Percentiles rank a stretch among this genome's conserved stretches.
phyloP scores from a whole-genome alignment of 306 rosid species.

The Prunus mume region DNA sequence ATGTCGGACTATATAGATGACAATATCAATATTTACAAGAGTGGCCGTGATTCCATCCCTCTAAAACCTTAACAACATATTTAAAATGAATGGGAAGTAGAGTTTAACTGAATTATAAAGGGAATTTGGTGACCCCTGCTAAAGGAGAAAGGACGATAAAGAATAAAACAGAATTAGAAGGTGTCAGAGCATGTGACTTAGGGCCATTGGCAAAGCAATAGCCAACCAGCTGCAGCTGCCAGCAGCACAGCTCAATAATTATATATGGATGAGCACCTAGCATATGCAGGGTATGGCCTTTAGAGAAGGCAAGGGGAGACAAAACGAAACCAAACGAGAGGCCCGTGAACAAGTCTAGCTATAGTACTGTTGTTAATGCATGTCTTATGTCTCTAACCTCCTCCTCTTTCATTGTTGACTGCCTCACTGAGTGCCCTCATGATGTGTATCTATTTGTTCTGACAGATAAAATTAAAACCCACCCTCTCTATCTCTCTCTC shows the following conservation, averaged over 20 bases:
- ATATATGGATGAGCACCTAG: no score
- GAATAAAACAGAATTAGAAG: slow-evolving; percentile 52
- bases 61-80: no score
- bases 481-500: neutral
- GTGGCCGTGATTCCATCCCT: no score
- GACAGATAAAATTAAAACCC: neutral
- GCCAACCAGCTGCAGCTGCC: slow-evolving; percentile 18
- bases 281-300: neutral
- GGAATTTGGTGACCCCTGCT: slow-evolving; percentile 12
- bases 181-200: slow-evolving; percentile 71
- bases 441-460: neutral
- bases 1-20: fast-evolving
- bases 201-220: slow-evolving; percentile 18
- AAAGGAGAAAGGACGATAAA: slow-evolving; percentile 39
- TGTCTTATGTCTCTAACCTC: neutral
- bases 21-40: no score
- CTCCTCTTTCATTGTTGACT: neutral
- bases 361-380: neutral
- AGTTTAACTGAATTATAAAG: neutral
- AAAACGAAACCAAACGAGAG: neutral
- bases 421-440: neutral
- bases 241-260: neutral
- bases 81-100: neutral
- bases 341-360: neutral
- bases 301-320: neutral